phyloP scores from a whole-genome alignment of 345 rosid species.

The Hibiscus syriacus region DNA sequence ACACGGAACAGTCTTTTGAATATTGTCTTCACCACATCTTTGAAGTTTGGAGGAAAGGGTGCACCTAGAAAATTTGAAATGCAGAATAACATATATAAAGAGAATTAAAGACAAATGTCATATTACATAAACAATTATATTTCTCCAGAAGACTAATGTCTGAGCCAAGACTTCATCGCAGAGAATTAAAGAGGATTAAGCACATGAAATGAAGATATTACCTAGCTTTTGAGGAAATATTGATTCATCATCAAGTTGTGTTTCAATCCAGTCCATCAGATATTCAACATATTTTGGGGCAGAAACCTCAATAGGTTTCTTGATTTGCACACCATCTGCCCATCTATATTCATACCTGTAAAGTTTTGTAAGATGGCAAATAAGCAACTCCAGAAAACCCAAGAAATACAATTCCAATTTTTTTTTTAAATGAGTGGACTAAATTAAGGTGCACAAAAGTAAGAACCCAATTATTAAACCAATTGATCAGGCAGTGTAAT shows the following conservation, averaged over 20 bases:
- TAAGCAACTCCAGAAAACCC: slow-evolving; percentile 6
- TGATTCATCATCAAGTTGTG: slow-evolving; percentile 94
- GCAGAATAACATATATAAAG: not conserved
- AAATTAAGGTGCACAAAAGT: not conserved
- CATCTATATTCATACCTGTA: slow-evolving; percentile 94
- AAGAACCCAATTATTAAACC: not conserved
- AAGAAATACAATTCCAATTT: not conserved
- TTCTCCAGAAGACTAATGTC: not conserved
- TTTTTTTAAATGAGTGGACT: not conserved
- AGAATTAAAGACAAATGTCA: not conserved
- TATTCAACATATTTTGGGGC: slow-evolving; percentile 99
- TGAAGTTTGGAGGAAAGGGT: slow-evolving; percentile 96
- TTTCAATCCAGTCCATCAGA: slow-evolving; percentile 98
- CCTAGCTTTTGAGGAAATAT: slow-evolving; percentile 97
- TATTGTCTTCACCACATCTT: slow-evolving; percentile 93
- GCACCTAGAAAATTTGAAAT: slow-evolving; percentile 46
- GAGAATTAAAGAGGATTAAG: slow-evolving; percentile 4
- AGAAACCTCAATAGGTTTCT: slow-evolving; percentile 96
- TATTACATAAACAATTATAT: not conserved
- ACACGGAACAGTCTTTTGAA: slow-evolving; percentile 93
- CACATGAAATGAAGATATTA: slow-evolving; percentile 25
- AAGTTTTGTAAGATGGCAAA: slow-evolving; percentile 9
- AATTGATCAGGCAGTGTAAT: not conserved
- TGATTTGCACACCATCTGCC: no score
- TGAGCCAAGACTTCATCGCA: not conserved